These are phyloP conservation scores for Leccinum subtestaceum DNA, from an alignment of 768 basidiomycete genomes.

Conservation along the genomic window DNA sequence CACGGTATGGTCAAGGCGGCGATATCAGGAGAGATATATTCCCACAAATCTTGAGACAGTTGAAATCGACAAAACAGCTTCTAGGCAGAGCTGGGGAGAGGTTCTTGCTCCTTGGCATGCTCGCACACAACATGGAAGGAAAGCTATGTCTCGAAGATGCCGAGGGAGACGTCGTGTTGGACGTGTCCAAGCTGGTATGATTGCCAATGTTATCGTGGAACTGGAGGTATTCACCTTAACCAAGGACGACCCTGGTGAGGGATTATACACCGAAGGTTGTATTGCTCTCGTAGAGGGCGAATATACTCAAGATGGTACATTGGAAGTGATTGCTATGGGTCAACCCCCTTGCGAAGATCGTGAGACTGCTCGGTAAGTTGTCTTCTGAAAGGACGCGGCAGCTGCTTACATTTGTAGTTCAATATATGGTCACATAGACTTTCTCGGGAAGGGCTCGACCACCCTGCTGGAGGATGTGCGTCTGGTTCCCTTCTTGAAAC, in stretches of 20 bases:
- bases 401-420: conserved; percentile 48
- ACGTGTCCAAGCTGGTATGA: conserved; percentile 79
- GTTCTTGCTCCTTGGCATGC: conserved; percentile 92
- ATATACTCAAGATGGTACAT: conserved; percentile 87
- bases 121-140: conserved; percentile 86
- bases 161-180: conserved; percentile 86
- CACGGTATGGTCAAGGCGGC: conserved; percentile 54
- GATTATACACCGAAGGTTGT: conserved; percentile 93
- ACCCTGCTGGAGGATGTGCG: conserved; percentile 88
- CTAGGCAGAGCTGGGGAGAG: conserved; percentile 86
- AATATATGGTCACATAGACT: conserved; percentile 95
- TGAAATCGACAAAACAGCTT: conserved; percentile 94
- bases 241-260: conserved; percentile 88
- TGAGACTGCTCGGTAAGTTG: conserved; percentile 69
- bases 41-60: conserved; percentile 41
- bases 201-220: neutral
- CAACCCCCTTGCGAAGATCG: conserved; percentile 96
- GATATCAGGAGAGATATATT: conserved; percentile 12
- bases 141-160: conserved; percentile 89
- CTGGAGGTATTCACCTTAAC: conserved; percentile 15
- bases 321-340: conserved; percentile 91
- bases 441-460: conserved; percentile 91
- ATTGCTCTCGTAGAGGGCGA: conserved; percentile 95
- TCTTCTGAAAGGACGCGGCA: neutral
- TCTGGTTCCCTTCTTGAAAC: conserved; percentile 1